Evolutionary conservation across 768 basidiomycete genomes (phyloP).

Genomic region (Mrakia frigida): DNA sequence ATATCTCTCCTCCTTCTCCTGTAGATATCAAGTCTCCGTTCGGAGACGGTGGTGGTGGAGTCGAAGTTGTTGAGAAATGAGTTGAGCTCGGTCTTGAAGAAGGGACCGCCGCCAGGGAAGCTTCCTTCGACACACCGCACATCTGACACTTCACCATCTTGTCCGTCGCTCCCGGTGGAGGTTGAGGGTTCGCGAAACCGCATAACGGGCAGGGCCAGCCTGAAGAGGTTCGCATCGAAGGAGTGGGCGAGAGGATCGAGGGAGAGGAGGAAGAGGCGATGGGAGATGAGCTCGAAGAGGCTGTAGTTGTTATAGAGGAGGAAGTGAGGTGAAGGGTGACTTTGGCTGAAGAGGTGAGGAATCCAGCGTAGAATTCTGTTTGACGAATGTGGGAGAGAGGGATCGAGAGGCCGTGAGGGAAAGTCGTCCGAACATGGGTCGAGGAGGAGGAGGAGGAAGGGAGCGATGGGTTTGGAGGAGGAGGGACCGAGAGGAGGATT

Average conservation of each 20-base stretch:
- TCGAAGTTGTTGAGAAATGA: constrained; percentile 35
- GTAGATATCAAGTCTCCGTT: background rate
- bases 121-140: constrained; percentile 28
- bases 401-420: constrained; percentile 50
- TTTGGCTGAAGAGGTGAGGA: constrained; percentile 85
- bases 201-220: constrained; percentile 31
- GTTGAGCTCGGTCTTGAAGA: constrained; percentile 44
- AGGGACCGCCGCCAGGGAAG: constrained; percentile 36
- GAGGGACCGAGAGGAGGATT: constrained; percentile 16
- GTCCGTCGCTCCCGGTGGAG: constrained; percentile 26
- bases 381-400: constrained; percentile 61
- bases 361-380: constrained; percentile 83
- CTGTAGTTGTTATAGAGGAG: background rate
- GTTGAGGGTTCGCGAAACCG: constrained; percentile 23
- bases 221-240: background rate
- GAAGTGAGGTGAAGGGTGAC: constrained; percentile 63
- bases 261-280: background rate
- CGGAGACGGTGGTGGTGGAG: constrained; percentile 40
- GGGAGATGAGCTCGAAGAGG: constrained; percentile 19
- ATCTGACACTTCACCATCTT: constrained; percentile 27
- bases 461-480: background rate
- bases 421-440: constrained; percentile 48
- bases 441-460: background rate
- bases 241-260: background rate
- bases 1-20: constrained; percentile 48